phyloP scores from a whole-genome alignment of 2,329 filamentous ascomycete genomes.

The Didymosphaeria variabile region DNA sequence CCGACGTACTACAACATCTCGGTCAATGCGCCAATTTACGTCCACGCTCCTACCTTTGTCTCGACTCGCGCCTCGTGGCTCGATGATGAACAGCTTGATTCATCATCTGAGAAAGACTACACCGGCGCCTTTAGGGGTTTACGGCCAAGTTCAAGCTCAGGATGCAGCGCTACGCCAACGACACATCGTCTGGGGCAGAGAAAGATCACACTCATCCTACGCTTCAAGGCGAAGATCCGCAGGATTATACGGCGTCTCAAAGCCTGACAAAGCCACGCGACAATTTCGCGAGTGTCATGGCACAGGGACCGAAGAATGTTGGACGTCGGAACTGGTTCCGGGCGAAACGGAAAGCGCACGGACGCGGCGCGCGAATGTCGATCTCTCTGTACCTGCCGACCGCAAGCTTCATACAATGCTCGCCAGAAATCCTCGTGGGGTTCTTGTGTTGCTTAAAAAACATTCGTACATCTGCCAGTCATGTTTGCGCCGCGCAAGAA shows the following conservation, averaged over 20 bases:
- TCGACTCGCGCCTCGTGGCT: constrained; percentile 1
- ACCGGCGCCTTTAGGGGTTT: background rate
- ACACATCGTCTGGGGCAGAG: background rate
- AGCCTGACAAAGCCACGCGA: background rate
- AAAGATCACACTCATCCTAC: background rate
- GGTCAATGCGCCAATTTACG: background rate
- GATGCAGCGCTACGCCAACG: background rate
- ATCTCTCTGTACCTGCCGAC: constrained; percentile 24
- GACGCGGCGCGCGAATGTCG: constrained; percentile 36
- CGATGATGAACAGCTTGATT: constrained; percentile 1
- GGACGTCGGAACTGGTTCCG: constrained; percentile 16
- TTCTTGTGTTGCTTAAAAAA: constrained; percentile 31
- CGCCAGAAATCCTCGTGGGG: constrained; percentile 29
- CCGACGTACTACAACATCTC: constrained; percentile 6
- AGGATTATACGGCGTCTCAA: background rate
- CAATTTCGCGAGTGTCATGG: background rate
- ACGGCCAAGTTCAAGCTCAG: background rate
- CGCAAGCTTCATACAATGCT: constrained; percentile 42
- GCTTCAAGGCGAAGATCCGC: background rate
- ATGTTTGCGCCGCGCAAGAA: constrained; percentile 34
- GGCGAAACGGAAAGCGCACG: constrained; percentile 37
- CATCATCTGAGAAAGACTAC: background rate
- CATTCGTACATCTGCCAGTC: constrained; percentile 40
- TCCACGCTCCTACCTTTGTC: constrained; percentile 12
- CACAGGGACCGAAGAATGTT: background rate